Conservation (phyloP, 78 protist genomes). For the Speleostelium caveatum region DNA sequence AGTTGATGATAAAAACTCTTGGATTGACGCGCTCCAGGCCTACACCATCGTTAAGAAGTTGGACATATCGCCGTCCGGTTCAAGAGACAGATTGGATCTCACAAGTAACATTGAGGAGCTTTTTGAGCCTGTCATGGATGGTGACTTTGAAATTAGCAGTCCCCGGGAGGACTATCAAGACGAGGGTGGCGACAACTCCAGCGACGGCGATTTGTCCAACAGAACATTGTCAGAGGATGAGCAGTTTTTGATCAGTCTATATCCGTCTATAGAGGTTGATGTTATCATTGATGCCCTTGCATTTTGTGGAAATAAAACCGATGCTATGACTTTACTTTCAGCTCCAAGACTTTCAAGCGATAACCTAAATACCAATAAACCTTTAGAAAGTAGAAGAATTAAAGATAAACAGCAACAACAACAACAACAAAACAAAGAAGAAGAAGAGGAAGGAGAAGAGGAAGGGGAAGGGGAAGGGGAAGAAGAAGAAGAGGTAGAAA, state of each 20-base stretch:
- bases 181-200: background rate
- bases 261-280: conserved; percentile 30
- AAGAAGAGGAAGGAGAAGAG: background rate
- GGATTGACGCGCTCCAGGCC: background rate
- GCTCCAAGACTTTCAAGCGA: conserved; percentile 41
- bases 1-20: conserved; percentile 8
- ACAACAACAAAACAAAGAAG: background rate
- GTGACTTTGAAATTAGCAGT: too few species aligned
- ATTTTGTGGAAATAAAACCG: conserved; percentile 59
- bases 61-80: too few species aligned
- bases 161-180: too few species aligned
- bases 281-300: conserved; percentile 56
- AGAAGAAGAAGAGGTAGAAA: background rate
- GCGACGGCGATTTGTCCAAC: conserved; percentile 5
- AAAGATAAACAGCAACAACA: conserved; percentile 15
- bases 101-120: too few species aligned
- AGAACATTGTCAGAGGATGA: conserved; percentile 39
- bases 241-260: conserved; percentile 14
- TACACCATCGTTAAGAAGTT: too few species aligned
- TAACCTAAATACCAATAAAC: conserved; percentile 43
- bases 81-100: too few species aligned
- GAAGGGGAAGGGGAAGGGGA: background rate
- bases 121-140: too few species aligned
- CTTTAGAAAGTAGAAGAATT: background rate
- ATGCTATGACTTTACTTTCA: conserved; percentile 36